Conservation (phyloP, 805 yeast genomes). For the Schwanniomyces polymorphus region DNA sequence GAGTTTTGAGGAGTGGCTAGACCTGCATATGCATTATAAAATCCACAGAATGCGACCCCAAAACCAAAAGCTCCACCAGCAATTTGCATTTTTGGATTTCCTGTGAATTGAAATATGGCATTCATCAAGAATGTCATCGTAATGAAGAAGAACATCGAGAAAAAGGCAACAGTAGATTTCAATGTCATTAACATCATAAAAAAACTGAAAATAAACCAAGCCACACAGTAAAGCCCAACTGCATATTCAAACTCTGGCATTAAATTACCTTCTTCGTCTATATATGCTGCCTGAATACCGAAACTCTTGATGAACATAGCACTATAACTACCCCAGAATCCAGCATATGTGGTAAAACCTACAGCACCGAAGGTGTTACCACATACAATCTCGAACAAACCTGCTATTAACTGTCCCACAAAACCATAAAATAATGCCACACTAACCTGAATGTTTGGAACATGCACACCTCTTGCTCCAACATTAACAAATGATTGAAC, state of each 20-base stretch:
- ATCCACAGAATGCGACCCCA: constrained; percentile 37
- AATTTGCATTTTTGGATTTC: constrained; percentile 23
- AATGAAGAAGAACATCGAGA: constrained; percentile 28
- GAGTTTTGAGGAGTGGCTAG: constrained; percentile 33
- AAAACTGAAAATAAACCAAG: constrained; percentile 42
- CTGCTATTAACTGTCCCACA: constrained; percentile 57
- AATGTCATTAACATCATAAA: constrained; percentile 33
- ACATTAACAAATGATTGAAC: constrained; percentile 59
- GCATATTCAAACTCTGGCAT: constrained; percentile 28
- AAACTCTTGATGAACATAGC: constrained; percentile 29
- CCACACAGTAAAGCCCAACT: constrained; percentile 35
- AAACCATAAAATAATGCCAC: constrained; percentile 68
- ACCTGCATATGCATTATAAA: constrained; percentile 43
- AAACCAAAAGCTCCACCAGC: constrained; percentile 44
- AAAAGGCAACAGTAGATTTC: constrained; percentile 39
- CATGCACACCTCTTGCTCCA: constrained; percentile 52
- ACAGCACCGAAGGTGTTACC: constrained; percentile 71
- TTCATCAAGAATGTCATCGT: constrained; percentile 34
- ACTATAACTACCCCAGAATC: constrained; percentile 35
- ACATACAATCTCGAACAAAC: constrained; percentile 64
- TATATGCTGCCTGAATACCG: constrained; percentile 33
- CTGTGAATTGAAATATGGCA: constrained; percentile 34
- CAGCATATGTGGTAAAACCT: constrained; percentile 55
- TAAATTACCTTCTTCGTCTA: constrained; percentile 15
- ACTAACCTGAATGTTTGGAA: constrained; percentile 58